Percentiles rank a stretch among this genome's conserved stretches.
Evolutionary conservation across 805 yeast genomes (phyloP).

Genomic region (Barnettozyma vustinii): DNA sequence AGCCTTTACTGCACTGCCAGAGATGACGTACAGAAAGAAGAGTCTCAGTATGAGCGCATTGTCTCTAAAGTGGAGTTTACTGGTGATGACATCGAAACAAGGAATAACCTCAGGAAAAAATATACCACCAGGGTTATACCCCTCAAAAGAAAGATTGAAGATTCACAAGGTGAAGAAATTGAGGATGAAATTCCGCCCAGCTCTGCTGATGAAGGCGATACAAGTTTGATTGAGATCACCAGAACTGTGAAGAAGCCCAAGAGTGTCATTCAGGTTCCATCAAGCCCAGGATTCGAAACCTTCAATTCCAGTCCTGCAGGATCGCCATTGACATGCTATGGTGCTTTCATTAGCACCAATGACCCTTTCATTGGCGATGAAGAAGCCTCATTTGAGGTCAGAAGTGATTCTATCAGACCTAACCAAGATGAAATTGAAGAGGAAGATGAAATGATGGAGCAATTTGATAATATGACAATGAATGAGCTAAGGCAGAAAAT

Average conservation of each 20-base stretch:
- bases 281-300: constrained; percentile 13
- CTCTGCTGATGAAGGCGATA: constrained; percentile 21
- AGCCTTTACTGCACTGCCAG: constrained; percentile 4
- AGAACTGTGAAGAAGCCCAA: constrained; percentile 17
- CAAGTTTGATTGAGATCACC: constrained; percentile 25
- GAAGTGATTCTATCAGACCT: neutral
- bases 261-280: constrained; percentile 18
- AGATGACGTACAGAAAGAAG: neutral
- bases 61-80: constrained; percentile 15
- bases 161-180: neutral
- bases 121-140: constrained; percentile 13
- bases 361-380: neutral
- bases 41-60: constrained; percentile 4
- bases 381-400: neutral
- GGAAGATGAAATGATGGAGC: constrained; percentile 7
- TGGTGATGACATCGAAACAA: constrained; percentile 6
- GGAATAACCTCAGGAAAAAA: neutral
- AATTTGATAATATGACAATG: constrained; percentile 17
- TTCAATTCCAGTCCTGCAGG: constrained; percentile 11
- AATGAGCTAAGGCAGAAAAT: constrained; percentile 19
- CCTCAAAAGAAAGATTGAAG: constrained; percentile 12
- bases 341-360: neutral
- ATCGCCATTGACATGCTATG: neutral
- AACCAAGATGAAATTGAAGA: constrained; percentile 9
- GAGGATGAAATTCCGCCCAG: constrained; percentile 15